Evolutionary conservation across 176 grass and related monocot species (phyloP).

Genomic region (maize (Zea mays)): DNA sequence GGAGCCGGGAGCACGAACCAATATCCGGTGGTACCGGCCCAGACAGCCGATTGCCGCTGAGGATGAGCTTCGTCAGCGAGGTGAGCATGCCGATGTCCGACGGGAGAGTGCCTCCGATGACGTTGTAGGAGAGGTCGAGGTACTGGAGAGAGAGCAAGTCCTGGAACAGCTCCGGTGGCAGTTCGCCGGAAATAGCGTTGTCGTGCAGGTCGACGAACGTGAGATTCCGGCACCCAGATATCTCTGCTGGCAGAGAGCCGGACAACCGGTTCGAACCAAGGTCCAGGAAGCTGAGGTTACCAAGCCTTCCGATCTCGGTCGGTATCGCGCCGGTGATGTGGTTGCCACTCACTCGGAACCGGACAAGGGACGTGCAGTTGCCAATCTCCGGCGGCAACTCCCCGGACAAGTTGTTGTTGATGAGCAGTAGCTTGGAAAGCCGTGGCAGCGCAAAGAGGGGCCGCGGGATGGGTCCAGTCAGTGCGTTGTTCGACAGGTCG

Average conservation of each 20-base stretch:
- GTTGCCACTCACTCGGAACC: conserved; percentile 62
- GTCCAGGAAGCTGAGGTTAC: conserved; percentile 73
- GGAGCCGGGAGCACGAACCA: conserved; percentile 74
- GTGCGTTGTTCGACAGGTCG: conserved; percentile 64
- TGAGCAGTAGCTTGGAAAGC: conserved; percentile 59
- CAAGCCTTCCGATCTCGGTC: conserved; percentile 45
- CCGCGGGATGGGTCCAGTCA: conserved; percentile 49
- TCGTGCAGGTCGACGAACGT: conserved; percentile 79
- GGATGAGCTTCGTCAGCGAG: conserved; percentile 70
- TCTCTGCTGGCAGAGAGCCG: conserved; percentile 43
- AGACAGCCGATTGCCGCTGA: conserved; percentile 56
- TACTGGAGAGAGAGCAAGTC: conserved; percentile 64
- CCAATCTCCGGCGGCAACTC: conserved; percentile 55
- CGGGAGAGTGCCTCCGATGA: conserved; percentile 50
- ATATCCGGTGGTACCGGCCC: conserved; percentile 59
- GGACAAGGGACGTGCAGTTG: conserved; percentile 58
- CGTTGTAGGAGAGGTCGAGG: conserved; percentile 77
- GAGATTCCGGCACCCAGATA: conserved; percentile 64
- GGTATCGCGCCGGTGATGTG: conserved; percentile 54
- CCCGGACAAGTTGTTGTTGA: conserved; percentile 60
- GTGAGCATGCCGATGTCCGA: conserved; percentile 56
- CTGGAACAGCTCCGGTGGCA: conserved; percentile 48
- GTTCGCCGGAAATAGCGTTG: conserved; percentile 59
- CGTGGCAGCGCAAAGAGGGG: conserved; percentile 46
- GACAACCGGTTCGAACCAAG: conserved; percentile 67